Evolutionary conservation across 1,284 basidiomycete species (phyloP), one percentile per base, ranked within the genome.

Genomic region (Vanrija sp.): DNA sequence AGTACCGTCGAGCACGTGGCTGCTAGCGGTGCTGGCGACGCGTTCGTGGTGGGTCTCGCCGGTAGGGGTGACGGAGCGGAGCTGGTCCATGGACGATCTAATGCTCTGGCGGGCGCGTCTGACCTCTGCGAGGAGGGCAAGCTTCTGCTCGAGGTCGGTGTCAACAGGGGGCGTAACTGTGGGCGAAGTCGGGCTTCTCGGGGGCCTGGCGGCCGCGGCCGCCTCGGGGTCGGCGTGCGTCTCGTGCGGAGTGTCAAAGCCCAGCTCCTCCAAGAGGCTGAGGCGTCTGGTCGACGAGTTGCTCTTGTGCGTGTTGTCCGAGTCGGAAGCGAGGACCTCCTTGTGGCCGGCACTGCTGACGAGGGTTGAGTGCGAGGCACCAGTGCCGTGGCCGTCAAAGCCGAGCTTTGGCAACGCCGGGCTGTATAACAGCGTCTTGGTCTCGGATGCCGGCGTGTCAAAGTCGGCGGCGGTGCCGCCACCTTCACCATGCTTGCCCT

Each of bases 401-500:
- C 53, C 61, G 10, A 64, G 54, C 12, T 60, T 52, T n/a, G 66
- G 66, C 4, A 64, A 41, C 18, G 47, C 35, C n/a, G 57, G 47
- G 20, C 47, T 57, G 31, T 31, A 31, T 14, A 14, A 31, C 14
- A 27, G 18, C 2, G 24, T 16, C 15, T 39, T 20, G 20, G 12
- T 19, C 38, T 39, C 38, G n/a, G n/a, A 6, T 15, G 6, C 51
- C 18, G 12, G 8, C 10, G 31, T 9, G 31, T 31, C 31, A 31
- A 31, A 31, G 31, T 31, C 31, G 12, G 9, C 12, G 24, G 5
- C 24, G 15, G 12, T 14, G 31, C 31, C 31, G 15, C 31, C 24
- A 9, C 24, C 31, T 31, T 31, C 59, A 5, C 88, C 84, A 61
- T 95, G 89, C 51, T 89, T 85, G 62, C 82, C 84, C 69, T 96